Conservation (phyloP, 2,329 filamentous ascomycete genomes). For the Hymenoscyphus fraxineus region DNA sequence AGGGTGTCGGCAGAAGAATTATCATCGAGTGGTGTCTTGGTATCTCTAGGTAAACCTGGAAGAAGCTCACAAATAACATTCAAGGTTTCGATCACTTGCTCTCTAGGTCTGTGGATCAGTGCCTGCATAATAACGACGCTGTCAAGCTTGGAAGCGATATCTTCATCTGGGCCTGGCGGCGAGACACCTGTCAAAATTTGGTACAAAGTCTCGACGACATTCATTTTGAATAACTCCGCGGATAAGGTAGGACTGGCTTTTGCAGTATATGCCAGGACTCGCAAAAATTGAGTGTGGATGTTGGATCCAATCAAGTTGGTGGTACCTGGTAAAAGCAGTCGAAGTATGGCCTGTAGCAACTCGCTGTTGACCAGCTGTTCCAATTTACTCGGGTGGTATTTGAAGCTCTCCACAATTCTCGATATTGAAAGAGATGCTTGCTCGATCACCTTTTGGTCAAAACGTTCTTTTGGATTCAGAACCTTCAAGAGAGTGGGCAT, state of each 20-base stretch:
- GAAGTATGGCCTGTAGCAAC: conserved; percentile 77
- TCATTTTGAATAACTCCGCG: conserved; percentile 89
- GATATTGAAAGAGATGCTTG: conserved; percentile 95
- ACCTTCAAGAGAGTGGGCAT: conserved; percentile 95
- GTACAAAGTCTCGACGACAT: conserved; percentile 94
- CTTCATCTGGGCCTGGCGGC: conserved; percentile 72
- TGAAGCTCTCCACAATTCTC: conserved; percentile 95
- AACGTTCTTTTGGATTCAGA: conserved; percentile 64
- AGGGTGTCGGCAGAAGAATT: conserved; percentile 41
- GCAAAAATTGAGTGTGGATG: conserved; percentile 94
- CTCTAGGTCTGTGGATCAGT: conserved; percentile 87
- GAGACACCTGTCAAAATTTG: conserved; percentile 96
- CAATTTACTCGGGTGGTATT: conserved; percentile 77
- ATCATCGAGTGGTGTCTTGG: conserved; percentile 43
- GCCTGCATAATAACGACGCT: conserved; percentile 99
- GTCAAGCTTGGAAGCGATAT: conserved; percentile 82
- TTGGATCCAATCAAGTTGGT: conserved; percentile 92
- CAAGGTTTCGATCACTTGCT: conserved; percentile 94
- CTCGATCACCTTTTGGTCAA: conserved; percentile 91
- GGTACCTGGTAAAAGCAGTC: conserved; percentile 85
- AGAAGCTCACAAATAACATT: conserved; percentile 96
- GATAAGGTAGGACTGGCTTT: conserved; percentile 84
- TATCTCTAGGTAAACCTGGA: conserved; percentile 63
- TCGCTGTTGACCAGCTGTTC: conserved; percentile 90
- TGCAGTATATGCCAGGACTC: conserved; percentile 85